Evolutionary conservation across 1,139 yeast species (phyloP), one percentile per base, ranked within the genome.

Genomic region (Blastobotrys indianensis): DNA sequence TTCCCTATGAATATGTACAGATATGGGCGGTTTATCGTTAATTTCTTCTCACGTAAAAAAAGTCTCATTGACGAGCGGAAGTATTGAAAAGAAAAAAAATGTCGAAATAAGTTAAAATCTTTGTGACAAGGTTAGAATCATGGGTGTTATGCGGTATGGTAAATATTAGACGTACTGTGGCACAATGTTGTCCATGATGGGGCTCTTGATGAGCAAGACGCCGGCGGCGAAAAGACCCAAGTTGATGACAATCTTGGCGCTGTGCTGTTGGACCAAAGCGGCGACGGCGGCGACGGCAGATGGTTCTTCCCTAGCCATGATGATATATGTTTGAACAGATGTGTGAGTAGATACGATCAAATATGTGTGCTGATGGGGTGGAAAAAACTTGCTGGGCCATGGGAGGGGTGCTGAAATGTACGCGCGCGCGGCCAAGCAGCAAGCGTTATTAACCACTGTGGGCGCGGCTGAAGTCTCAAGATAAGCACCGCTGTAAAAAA

Each of bases 141-240:
- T 5, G 16, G 34, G 11, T 32, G 16, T 13, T n/a, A 32, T 7
- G 11, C 33, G 33, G 13, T 31, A 10, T n/a, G n/a, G n/a, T 9
- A 32, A 7, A 7, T 4, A 9, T 25, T 7, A 12, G 25, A 59
- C 65, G 49, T 58, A 60, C 67, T 66, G 70, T 47, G 71, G 71
- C 50, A 66, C 64, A 46, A 67, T 59, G 61, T 59, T 62, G 52
- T 67, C 71, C 63, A 66, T 65, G 50, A 65, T 47, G 39, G 68
- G 56, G 39, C 68, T 63, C 59, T 65, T 65, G 57, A 67, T 64
- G 57, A 67, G 65, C 36, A 58, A 61, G 17, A 67, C 69, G 39
- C 71, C 70, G 20, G 67, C 65, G 13, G 55, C 56, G 50, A 65
- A 65, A 20, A 62, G 52, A 10, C 64, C 64, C 33, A 55, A 54